These are phyloP conservation scores for Halocafeteria seosinensis DNA, from an alignment of 108 stramenopile genomes.

Conservation along the genomic window DNA sequence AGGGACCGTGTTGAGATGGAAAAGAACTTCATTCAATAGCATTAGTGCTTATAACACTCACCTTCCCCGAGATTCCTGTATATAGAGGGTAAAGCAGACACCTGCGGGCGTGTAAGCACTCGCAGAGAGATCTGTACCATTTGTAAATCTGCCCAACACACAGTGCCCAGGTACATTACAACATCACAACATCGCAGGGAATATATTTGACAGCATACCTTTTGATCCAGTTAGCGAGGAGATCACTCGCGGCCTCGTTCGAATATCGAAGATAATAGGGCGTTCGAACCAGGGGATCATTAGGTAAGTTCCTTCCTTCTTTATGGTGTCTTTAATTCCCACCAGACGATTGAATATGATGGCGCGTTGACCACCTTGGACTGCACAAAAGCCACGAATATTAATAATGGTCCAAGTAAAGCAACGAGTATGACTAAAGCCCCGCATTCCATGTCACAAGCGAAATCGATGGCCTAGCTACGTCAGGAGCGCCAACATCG, in stretches of 20 bases:
- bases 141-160: slow-evolving; percentile 78
- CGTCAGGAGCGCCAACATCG: no score
- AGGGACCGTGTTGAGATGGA: no score
- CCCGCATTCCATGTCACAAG: no score
- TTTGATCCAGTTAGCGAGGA: slow-evolving; percentile 76
- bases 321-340: slow-evolving; percentile 67
- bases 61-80: slow-evolving; percentile 62
- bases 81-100: slow-evolving; percentile 67
- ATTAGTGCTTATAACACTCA: background rate
- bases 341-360: slow-evolving; percentile 79
- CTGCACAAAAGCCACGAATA: background rate
- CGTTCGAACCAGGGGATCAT: slow-evolving; percentile 95
- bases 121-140: slow-evolving; percentile 97
- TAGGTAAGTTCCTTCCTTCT: slow-evolving; percentile 87
- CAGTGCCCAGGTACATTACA: no score
- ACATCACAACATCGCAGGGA: no score
- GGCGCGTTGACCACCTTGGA: slow-evolving; percentile 67
- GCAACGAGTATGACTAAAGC: background rate
- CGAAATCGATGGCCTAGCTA: no score
- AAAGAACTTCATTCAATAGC: no score
- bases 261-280: slow-evolving; percentile 79
- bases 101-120: slow-evolving; percentile 85
- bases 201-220: background rate
- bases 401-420: background rate
- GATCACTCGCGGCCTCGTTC: slow-evolving; percentile 78